Base-by-base conservation (phyloP, 108 stramenopile species). In the Aureococcus anophagefferens region DNA sequence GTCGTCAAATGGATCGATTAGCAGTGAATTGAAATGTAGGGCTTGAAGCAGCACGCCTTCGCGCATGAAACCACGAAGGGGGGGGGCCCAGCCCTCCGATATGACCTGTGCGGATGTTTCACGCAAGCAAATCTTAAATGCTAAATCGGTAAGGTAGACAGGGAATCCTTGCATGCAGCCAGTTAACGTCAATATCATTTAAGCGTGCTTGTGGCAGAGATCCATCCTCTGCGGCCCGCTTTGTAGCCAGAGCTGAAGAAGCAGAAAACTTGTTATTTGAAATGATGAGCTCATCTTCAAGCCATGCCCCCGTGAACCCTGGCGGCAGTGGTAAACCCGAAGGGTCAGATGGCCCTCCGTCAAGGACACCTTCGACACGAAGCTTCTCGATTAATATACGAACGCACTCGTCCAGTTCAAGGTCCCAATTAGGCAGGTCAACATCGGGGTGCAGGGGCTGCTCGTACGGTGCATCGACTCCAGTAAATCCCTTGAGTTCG, bases 401-500 rank as follows among this genome's bases (percentile, higher is more conserved):
- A 13, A 83, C 82, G 66, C 72, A 80, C 68, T 98, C 87, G 78
- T 97, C 89, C 76, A 98, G 88, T 36, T 85, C 84, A 72, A 96
- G 81, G 68, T 97, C 89, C 73, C 91, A 90, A 62, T 94, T 97
- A 64, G 88, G 90, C 35, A 97, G 80, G 32, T 82, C 84, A 51
- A 97, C 90, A 76, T 97, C 96, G 17, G 96, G 85, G 29, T 84
- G 34, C 30, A 90, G 63, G 13, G 97, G 97, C 65, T 90, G 92
- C 76, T 98, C 96, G 79, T 98, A 98, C 25, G 96, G 97, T 76
- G 94, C 97, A 76, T 96, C 96, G 70, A 96, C 94, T 69, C 97
- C 96, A 28, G 97, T 98, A 79, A 98, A 98, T 73, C 93, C 90
- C 83, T 94, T 95, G 71, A 98, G 72, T 74, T 96, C 78, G 65